Conservation (phyloP, 2,329 filamentous ascomycete genomes). For the Knoxdaviesia proteae region DNA sequence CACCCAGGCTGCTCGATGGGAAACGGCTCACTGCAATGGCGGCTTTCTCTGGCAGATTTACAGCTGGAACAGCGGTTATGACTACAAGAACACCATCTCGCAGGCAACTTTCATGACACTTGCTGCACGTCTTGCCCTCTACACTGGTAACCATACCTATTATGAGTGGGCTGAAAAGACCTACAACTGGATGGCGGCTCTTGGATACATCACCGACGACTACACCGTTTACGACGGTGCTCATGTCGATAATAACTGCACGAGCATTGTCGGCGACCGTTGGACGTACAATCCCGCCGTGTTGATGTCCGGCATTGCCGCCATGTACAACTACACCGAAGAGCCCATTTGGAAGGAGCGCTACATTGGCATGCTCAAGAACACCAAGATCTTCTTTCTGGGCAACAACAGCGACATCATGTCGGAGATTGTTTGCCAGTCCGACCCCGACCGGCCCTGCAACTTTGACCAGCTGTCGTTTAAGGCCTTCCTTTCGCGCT, state of each 20-base stretch:
- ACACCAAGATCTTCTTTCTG: constrained; percentile 31
- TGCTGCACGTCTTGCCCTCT: constrained; percentile 48
- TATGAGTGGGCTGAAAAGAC: constrained; percentile 53
- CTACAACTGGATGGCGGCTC: constrained; percentile 45
- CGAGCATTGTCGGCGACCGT: constrained; percentile 34
- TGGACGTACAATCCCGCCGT: constrained; percentile 51
- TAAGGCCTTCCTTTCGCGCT: constrained; percentile 40
- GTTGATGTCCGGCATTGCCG: constrained; percentile 43
- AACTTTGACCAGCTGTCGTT: constrained; percentile 42
- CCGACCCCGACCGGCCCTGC: constrained; percentile 26
- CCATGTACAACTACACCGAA: constrained; percentile 44
- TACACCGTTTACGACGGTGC: constrained; percentile 44
- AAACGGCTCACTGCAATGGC: constrained; percentile 44
- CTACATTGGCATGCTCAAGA: constrained; percentile 33
- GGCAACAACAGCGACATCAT: constrained; percentile 32
- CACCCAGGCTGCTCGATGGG: constrained; percentile 55
- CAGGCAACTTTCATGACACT: constrained; percentile 42
- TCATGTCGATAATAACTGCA: constrained; percentile 35
- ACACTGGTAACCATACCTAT: constrained; percentile 61
- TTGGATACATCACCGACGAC: constrained; percentile 36
- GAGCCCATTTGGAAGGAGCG: constrained; percentile 34
- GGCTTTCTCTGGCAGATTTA: constrained; percentile 76
- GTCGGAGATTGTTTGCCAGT: constrained; percentile 46
- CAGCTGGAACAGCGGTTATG: constrained; percentile 59
- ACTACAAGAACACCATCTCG: constrained; percentile 52